phyloP scores from a whole-genome alignment of 805 yeast species.

The Barnettozyma californica region DNA sequence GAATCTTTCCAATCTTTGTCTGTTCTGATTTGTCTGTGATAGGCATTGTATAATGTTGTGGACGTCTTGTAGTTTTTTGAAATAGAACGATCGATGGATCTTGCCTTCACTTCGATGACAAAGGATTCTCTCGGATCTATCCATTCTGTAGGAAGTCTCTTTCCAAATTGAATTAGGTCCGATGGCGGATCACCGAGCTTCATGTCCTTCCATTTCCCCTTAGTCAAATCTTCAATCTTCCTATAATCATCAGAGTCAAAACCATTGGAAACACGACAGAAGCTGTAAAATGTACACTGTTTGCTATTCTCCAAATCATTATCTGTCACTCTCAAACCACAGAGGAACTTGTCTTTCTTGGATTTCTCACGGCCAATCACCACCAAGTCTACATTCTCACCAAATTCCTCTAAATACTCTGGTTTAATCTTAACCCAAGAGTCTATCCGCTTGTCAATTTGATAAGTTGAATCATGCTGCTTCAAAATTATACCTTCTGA shows the following conservation, averaged over 20 bases:
- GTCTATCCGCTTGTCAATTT: conserved; percentile 52
- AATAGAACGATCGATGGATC: conserved; percentile 54
- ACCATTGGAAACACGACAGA: conserved; percentile 84
- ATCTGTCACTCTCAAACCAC: conserved; percentile 56
- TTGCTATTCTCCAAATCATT: conserved; percentile 23
- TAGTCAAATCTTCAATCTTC: conserved; percentile 49
- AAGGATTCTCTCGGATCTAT: conserved; percentile 72
- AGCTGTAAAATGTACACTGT: conserved; percentile 45
- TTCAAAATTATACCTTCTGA: conserved; percentile 85
- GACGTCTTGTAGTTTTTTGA: conserved; percentile 53
- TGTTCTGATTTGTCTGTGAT: conserved; percentile 58
- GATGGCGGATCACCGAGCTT: conserved; percentile 37
- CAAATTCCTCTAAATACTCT: conserved; percentile 79
- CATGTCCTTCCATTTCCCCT: conserved; percentile 54
- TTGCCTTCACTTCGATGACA: conserved; percentile 78
- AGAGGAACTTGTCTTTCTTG: conserved; percentile 60
- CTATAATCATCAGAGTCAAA: conserved; percentile 59
- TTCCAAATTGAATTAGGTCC: conserved; percentile 47
- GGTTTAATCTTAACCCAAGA: conserved; percentile 92
- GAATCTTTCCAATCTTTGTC: conserved; percentile 62
- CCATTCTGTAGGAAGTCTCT: conserved; percentile 65
- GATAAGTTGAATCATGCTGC: conserved; percentile 51
- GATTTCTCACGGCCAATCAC: conserved; percentile 78
- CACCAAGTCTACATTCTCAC: conserved; percentile 76
- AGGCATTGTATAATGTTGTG: conserved; percentile 70